These are phyloP conservation scores for Trichoderma sp. DNA, from an alignment of 2,329 filamentous ascomycete genomes.

Conservation along the genomic window DNA sequence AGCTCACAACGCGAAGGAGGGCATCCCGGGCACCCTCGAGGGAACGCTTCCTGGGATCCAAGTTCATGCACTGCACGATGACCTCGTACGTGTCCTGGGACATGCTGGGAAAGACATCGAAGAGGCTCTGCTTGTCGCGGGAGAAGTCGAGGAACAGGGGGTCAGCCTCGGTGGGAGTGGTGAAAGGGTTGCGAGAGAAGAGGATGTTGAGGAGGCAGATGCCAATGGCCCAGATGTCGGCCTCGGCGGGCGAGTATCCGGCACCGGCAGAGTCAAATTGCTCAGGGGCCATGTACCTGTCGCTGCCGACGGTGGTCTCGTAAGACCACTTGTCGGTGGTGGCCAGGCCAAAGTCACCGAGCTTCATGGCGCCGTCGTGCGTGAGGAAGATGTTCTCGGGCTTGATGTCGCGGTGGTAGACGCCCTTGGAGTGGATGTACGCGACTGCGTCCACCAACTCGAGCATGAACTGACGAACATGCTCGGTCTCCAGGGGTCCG, in stretches of 20 bases:
- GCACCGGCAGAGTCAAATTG: slow-evolving; percentile 87
- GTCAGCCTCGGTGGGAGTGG: slow-evolving; percentile 85
- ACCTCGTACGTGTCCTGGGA: slow-evolving; percentile 97
- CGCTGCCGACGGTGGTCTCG: slow-evolving; percentile 92
- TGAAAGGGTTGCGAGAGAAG: slow-evolving; percentile 96
- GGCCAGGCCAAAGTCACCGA: slow-evolving; percentile 93
- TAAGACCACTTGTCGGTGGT: slow-evolving; percentile 88
- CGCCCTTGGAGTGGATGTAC: slow-evolving; percentile 85
- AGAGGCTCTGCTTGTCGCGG: slow-evolving; percentile 90
- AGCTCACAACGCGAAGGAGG: slow-evolving; percentile 78
- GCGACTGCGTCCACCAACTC: slow-evolving; percentile 87
- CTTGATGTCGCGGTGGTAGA: slow-evolving; percentile 98
- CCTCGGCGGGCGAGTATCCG: slow-evolving; percentile 90
- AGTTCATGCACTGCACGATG: slow-evolving; percentile 82
- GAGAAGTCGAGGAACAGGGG: slow-evolving; percentile 91
- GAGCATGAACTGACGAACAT: slow-evolving; percentile 96
- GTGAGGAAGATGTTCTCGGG: slow-evolving; percentile 98
- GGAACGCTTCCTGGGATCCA: slow-evolving; percentile 88
- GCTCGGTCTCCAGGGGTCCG: slow-evolving; percentile 90
- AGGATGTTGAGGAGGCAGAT: slow-evolving; percentile 95
- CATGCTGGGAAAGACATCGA: slow-evolving; percentile 98
- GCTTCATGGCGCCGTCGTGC: slow-evolving; percentile 85
- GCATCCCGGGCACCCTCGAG: slow-evolving; percentile 76
- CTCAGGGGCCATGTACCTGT: slow-evolving; percentile 98
- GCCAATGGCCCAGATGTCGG: slow-evolving; percentile 95